These are phyloP conservation scores for Yamadazyma jaroonii DNA, from an alignment of 1,139 yeast genomes.

Conservation along the genomic window DNA sequence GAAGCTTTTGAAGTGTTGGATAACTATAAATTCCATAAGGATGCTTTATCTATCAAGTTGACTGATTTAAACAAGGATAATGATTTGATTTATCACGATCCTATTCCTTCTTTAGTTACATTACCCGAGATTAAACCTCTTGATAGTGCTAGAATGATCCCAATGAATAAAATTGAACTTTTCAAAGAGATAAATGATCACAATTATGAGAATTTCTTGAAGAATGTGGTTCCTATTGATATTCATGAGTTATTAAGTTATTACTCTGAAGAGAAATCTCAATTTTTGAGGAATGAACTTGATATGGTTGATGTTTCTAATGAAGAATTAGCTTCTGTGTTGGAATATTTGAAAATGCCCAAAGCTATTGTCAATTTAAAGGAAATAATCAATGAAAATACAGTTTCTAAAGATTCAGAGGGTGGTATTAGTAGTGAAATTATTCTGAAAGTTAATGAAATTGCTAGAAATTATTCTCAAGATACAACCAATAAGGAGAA, in stretches of 20 bases:
- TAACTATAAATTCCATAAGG: constrained; percentile 43
- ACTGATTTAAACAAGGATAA: constrained; percentile 70
- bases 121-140: constrained; percentile 63
- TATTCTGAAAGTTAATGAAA: constrained; percentile 28
- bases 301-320: constrained; percentile 78
- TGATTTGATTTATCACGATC: constrained; percentile 82
- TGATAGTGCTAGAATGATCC: constrained; percentile 71
- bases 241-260: constrained; percentile 84
- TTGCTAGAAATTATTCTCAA: constrained; percentile 19
- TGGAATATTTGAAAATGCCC: constrained; percentile 80
- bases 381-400: constrained; percentile 22
- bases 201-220: constrained; percentile 59
- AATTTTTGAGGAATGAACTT: constrained; percentile 66
- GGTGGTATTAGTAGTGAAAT: constrained; percentile 6
- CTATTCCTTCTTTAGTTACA: constrained; percentile 59
- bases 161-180: constrained; percentile 38
- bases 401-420: constrained; percentile 5
- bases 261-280: constrained; percentile 88
- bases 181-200: constrained; percentile 50
- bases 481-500: constrained; percentile 24
- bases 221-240: constrained; percentile 77
- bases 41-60: constrained; percentile 44
- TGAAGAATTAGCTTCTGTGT: constrained; percentile 71
- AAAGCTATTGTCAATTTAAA: constrained; percentile 58
- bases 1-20: constrained; percentile 40